These are phyloP conservation scores for Linnemannia zychae DNA, from an alignment of 192 early-diverging fungal genomes.

Conservation along the genomic window DNA sequence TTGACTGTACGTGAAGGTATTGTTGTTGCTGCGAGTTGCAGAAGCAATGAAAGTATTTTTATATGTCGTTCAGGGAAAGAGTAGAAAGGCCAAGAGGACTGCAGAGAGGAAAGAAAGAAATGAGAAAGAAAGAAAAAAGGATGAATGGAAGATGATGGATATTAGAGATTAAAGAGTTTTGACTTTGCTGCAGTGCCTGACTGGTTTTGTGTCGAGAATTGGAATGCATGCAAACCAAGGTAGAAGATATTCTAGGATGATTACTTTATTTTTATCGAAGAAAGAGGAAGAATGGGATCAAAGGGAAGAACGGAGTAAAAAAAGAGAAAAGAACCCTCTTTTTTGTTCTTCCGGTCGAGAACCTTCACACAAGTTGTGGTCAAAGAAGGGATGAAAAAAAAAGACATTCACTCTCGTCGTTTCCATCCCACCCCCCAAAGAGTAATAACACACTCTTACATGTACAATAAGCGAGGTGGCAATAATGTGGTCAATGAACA, in stretches of 20 bases:
- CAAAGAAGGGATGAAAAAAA: not conserved
- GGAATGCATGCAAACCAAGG: not conserved
- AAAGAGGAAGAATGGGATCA: not conserved
- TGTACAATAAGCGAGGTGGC: not conserved
- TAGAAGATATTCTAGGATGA: not conserved
- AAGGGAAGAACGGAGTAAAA: not conserved
- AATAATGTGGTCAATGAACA: not conserved
- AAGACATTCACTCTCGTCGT: not conserved
- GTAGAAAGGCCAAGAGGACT: too few species aligned
- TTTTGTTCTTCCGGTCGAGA: not conserved
- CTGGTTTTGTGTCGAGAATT: too few species aligned
- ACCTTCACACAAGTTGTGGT: not conserved
- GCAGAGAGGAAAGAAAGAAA: too few species aligned
- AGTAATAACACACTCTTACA: not conserved
- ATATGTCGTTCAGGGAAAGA: too few species aligned
- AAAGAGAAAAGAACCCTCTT: not conserved
- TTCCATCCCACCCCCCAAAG: not conserved
- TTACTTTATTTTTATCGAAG: not conserved
- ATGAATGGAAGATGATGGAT: too few species aligned
- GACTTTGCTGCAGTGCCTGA: too few species aligned
- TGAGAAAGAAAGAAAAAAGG: too few species aligned
- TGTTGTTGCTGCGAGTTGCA: not conserved
- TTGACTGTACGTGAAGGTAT: not conserved
- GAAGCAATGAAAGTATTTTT: not conserved
- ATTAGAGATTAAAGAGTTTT: too few species aligned